These are phyloP conservation scores for Acacia crassicarpa DNA, from an alignment of 306 rosid genomes.

Conservation along the genomic window DNA sequence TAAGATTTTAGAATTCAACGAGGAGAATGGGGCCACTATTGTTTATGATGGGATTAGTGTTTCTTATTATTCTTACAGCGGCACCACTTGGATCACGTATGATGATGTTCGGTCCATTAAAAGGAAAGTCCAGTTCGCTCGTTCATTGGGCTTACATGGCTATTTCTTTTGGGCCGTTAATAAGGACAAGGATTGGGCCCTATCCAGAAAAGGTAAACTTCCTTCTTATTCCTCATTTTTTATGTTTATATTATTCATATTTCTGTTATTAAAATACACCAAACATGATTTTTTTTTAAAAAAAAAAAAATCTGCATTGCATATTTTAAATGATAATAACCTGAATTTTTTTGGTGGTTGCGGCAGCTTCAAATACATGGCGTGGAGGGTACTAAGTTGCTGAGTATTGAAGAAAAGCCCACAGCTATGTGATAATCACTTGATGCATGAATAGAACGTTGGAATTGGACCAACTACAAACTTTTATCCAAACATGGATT, in stretches of 20 bases:
- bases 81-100: constrained; percentile 72
- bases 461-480: not conserved
- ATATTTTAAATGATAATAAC: not conserved
- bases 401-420: not conserved
- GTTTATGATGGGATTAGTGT: constrained; percentile 52
- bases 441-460: not conserved
- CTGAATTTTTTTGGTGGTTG: not conserved
- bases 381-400: not conserved
- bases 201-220: constrained; percentile 54
- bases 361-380: constrained; percentile 66
- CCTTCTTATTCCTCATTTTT: not conserved
- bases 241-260: not conserved
- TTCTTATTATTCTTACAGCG: constrained; percentile 56
- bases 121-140: constrained; percentile 52
- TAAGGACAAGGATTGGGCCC: constrained; percentile 65
- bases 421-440: not conserved
- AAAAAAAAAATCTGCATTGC: too few relatives aligned
- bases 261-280: too few relatives aligned
- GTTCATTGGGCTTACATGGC: constrained; percentile 55
- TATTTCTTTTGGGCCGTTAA: constrained; percentile 88
- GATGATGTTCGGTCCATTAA: constrained; percentile 57
- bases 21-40: constrained; percentile 31
- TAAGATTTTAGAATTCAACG: constrained; percentile 47
- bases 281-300: not conserved
- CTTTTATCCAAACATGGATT: not conserved